Conservation (phyloP, 306 rosid genomes). For the Cotoneaster glaucophyllus region DNA sequence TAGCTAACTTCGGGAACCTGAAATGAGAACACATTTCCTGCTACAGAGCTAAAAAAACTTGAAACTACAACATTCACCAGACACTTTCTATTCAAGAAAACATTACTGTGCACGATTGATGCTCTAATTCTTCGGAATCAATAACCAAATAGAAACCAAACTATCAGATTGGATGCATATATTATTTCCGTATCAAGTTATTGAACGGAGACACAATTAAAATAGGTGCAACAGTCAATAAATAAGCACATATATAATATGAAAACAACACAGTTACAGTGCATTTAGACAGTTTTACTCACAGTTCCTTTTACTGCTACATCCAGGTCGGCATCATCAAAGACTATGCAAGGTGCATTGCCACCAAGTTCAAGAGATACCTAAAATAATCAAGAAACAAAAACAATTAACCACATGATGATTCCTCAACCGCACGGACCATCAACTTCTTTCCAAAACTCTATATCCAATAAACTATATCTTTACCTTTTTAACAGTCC, state of each 20-base stretch:
- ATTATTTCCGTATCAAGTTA: not conserved
- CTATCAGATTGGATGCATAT: not conserved
- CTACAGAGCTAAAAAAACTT: not conserved
- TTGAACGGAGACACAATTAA: not conserved
- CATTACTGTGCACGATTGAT: not conserved
- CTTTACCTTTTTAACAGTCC: constrained; percentile 83
- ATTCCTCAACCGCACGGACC: constrained; percentile 2
- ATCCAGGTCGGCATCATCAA: constrained; percentile 94
- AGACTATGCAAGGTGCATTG: constrained; percentile 92
- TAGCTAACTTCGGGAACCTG: not conserved
- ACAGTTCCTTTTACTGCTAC: constrained; percentile 94
- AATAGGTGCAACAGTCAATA: not conserved
- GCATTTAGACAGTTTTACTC: constrained; percentile 33
- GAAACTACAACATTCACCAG: not conserved
- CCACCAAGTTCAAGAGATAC: constrained; percentile 98
- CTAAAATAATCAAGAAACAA: constrained; percentile 32
- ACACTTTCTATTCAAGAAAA: not conserved
- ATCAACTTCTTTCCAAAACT: not conserved
- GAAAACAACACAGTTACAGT: constrained; percentile 7
- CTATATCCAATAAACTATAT: not conserved
- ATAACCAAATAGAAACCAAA: not conserved
- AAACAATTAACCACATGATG: constrained; percentile 8
- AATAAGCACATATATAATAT: not conserved
- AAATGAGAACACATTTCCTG: not conserved
- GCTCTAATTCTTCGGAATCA: not conserved